Base-by-base conservation (phyloP, 805 yeast genomes). In the Zygoascus bituminiphila region DNA sequence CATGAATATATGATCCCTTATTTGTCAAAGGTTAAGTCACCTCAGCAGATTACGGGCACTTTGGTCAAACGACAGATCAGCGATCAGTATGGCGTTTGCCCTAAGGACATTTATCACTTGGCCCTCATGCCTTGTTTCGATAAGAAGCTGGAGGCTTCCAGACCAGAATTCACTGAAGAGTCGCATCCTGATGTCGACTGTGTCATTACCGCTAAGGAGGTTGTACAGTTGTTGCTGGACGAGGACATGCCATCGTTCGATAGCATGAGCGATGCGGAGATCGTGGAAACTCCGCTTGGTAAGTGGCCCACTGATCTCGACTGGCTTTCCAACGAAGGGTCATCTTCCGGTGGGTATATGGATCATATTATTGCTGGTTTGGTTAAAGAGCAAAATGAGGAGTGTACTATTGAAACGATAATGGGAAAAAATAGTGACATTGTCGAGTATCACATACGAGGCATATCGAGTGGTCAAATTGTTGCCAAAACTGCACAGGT, bases 51-150 rank as follows among this genome's bases (percentile, higher is more conserved):
- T 45, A 87, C 97, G 0, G 98, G 98, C 0, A 70, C 79, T 17
- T 55, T 89, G 20, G 64, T 91, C 45, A 89, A 89, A 62, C 63
- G 72, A 15, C 60, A 80, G 21, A 67, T 64, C 19, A 61, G 70
- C 10, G 49, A 51, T n/a, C 71, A 72, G 15, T 60, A 69, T 10
- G 55, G 61, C 2, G 52, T 64, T 0, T 22, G 55, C 5, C 48
- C 58, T 7, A 42, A 44, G 0, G 58, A 75, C 2, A 67, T 88
- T 0, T 93, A 87, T 61, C 97, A 91, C 63, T 66, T 93, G 47
- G 77, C 93, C 6, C 71, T 93, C 19, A 91, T 91, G 98, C 98
- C 98, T 1, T 91, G 98, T 59, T 93, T 93, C 63, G 98, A 93
- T 64, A 93, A 93, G 67, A 93, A 93, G 64, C 73, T 89, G 38